Conservation (phyloP, 2,329 filamentous ascomycete species). For the Cercospora janseana region DNA sequence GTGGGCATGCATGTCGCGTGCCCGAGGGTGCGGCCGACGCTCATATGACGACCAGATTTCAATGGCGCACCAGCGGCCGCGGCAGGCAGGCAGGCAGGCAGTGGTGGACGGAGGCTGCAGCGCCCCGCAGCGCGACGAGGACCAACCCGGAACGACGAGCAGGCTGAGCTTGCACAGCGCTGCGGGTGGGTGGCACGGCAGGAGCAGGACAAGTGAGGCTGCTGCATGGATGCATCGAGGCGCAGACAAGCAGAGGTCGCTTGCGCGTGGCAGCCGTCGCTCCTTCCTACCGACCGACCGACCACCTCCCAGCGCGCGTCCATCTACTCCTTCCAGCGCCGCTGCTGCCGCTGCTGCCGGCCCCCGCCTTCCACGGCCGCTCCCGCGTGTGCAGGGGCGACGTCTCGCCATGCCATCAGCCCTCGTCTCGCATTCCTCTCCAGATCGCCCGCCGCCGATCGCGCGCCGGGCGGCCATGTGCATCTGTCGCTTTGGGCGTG, state of each 20-base stretch:
- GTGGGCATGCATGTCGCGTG: too few species aligned
- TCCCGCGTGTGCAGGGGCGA: too few species aligned
- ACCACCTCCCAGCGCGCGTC: slow-evolving; percentile 13
- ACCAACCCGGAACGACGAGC: background rate
- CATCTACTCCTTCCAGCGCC: too few species aligned
- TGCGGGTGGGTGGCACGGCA: slow-evolving; percentile 7
- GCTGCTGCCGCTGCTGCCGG: slow-evolving; percentile 20
- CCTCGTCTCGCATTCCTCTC: slow-evolving; percentile 22
- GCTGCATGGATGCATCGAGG: too few species aligned
- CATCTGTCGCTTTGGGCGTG: slow-evolving; percentile 10
- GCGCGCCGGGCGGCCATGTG: slow-evolving; percentile 14
- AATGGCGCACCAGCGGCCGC: too few species aligned
- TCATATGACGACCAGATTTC: too few species aligned
- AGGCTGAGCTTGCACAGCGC: slow-evolving; percentile 12
- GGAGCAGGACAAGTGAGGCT: too few species aligned
- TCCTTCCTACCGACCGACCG: slow-evolving; percentile 11
- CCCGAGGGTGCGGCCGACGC: too few species aligned
- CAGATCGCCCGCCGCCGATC: slow-evolving; percentile 23
- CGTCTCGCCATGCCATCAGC: slow-evolving; percentile 15
- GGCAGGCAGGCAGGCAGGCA: too few species aligned
- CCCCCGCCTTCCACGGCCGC: slow-evolving; percentile 17
- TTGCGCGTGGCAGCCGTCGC: slow-evolving; percentile 7
- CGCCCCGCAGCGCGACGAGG: slow-evolving; percentile 1
- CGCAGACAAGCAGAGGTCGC: slow-evolving; percentile 8
- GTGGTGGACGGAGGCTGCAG: too few species aligned